These are phyloP conservation scores for Rhinocladiella mackenziei DNA, from an alignment of 2,329 filamentous ascomycete genomes.

Conservation along the genomic window DNA sequence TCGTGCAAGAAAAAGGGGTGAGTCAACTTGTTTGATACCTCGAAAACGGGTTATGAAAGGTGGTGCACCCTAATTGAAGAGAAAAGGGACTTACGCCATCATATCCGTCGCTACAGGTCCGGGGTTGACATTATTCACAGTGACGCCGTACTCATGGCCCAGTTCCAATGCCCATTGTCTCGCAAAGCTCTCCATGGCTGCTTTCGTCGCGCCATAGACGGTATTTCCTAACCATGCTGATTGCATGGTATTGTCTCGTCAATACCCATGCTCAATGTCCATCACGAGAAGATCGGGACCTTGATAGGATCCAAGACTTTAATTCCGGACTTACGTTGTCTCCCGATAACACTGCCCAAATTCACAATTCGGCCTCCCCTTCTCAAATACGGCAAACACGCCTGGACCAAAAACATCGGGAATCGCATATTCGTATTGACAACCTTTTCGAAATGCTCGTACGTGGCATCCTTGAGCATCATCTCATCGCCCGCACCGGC, in stretches of 20 bases:
- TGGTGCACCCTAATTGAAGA: no score
- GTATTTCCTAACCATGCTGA: slow-evolving; percentile 44
- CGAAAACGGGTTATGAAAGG: no score
- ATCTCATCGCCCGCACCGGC: slow-evolving; percentile 1
- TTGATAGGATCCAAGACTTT: neutral
- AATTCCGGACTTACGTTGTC: neutral
- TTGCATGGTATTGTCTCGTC: slow-evolving; percentile 50
- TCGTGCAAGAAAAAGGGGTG: neutral
- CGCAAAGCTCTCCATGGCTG: slow-evolving; percentile 69
- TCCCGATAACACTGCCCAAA: slow-evolving; percentile 23
- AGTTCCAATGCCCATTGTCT: slow-evolving; percentile 67
- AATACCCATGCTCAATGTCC: slow-evolving; percentile 34
- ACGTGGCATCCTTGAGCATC: slow-evolving; percentile 1
- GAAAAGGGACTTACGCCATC: slow-evolving; percentile 32
- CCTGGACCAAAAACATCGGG: slow-evolving; percentile 24
- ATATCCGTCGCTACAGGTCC: slow-evolving; percentile 64
- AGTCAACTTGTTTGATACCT: neutral
- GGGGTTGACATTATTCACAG: slow-evolving; percentile 62
- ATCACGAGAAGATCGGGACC: neutral
- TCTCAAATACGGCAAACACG: slow-evolving; percentile 19
- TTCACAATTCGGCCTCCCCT: slow-evolving; percentile 27
- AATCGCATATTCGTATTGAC: slow-evolving; percentile 6
- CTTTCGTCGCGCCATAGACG: slow-evolving; percentile 70
- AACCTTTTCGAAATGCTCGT: slow-evolving; percentile 2
- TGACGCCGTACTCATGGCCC: slow-evolving; percentile 58